Percentiles rank a stretch among this genome's conserved stretches.
These are phyloP conservation scores for Domatiomyces globalis DNA, from an alignment of 2,329 filamentous ascomycete genomes.

Conservation along the genomic window DNA sequence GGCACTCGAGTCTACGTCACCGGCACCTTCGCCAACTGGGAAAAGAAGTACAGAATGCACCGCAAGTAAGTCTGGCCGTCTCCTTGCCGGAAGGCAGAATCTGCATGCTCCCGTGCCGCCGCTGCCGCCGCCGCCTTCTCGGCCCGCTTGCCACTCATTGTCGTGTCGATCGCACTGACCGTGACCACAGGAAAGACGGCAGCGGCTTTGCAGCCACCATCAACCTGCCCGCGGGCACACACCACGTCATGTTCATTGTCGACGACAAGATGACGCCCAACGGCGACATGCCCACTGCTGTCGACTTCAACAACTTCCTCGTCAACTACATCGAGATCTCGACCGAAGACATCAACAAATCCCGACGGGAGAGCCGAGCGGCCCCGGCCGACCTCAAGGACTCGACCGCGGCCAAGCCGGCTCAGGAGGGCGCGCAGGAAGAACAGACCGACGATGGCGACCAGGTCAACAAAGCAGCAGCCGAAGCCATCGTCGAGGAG, in stretches of 20 bases:
- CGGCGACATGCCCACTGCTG: constrained; percentile 75
- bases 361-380: constrained; percentile 25
- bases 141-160: background rate
- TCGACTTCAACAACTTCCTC: constrained; percentile 93
- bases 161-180: constrained; percentile 21
- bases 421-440: constrained; percentile 31
- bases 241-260: constrained; percentile 92
- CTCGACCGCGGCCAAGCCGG: constrained; percentile 27
- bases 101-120: background rate
- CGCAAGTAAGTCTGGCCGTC: constrained; percentile 52
- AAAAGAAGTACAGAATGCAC: constrained; percentile 78
- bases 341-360: constrained; percentile 48
- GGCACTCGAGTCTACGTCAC: constrained; percentile 67
- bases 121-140: background rate
- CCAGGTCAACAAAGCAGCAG: constrained; percentile 3
- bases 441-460: constrained; percentile 14
- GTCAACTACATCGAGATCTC: constrained; percentile 97
- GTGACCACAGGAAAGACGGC: constrained; percentile 24
- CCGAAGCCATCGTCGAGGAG: constrained; percentile 35
- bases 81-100: background rate
- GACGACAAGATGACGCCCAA: constrained; percentile 88
- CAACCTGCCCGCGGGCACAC: constrained; percentile 78
- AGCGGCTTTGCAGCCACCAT: constrained; percentile 58
- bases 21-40: constrained; percentile 94
- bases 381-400: constrained; percentile 21